Conservation (phyloP, 306 rosid species). For the Quercus gilva region DNA sequence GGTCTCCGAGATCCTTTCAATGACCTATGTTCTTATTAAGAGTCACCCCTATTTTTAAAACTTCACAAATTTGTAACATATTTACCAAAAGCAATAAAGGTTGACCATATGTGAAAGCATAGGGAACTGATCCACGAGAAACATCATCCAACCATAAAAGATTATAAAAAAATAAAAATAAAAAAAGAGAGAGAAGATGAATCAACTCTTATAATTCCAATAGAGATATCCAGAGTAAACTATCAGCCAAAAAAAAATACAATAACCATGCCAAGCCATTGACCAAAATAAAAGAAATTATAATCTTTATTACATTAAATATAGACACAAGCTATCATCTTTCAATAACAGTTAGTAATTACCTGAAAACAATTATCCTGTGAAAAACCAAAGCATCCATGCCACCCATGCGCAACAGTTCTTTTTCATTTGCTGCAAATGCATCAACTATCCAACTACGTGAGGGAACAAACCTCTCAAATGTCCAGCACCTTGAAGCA, state of each 20-base stretch:
- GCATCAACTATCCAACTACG: conserved; percentile 86
- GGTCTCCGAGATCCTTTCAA: too few relatives aligned
- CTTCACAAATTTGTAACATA: too few relatives aligned
- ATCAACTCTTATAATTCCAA: neutral
- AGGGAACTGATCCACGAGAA: too few relatives aligned
- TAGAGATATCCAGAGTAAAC: too few relatives aligned
- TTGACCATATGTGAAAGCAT: too few relatives aligned
- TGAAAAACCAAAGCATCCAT: conserved; percentile 80
- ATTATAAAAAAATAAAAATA: too few relatives aligned
- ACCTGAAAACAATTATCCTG: conserved; percentile 80
- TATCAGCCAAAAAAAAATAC: too few relatives aligned
- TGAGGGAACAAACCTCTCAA: conserved; percentile 93
- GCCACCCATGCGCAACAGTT: conserved; percentile 63
- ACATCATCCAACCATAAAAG: too few relatives aligned
- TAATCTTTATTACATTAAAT: neutral
- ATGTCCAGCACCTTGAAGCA: conserved; percentile 28
- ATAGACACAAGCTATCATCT: conserved; percentile 1
- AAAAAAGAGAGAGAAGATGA: too few relatives aligned
- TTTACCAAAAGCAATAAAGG: too few relatives aligned
- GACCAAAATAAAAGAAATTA: neutral
- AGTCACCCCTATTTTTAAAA: too few relatives aligned
- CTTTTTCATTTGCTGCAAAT: conserved; percentile 75
- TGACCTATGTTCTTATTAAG: too few relatives aligned
- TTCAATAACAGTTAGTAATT: conserved; percentile 14
- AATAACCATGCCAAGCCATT: neutral